Evolutionary conservation across 139 green algal species (phyloP), one percentile per base, ranked within the genome.

Genomic region (Chlamydomonas sphaeroides): DNA sequence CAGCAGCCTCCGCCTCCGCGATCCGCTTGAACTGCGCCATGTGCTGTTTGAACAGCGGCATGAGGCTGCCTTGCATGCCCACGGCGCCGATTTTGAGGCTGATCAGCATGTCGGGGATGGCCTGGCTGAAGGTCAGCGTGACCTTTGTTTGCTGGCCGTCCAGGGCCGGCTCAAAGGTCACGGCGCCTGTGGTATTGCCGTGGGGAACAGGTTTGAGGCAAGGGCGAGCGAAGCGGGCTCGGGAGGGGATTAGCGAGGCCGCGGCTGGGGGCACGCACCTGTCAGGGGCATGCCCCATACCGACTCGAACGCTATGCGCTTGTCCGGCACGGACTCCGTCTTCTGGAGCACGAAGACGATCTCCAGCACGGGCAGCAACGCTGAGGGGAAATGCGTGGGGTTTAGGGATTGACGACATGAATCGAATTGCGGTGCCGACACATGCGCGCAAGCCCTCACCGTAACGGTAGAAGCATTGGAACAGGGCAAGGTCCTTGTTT

Each of bases 391-490:
- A n/a, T n/a, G n/a, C n/a, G n/a, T n/a, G n/a, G n/a, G n/a, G n/a
- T n/a, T n/a, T n/a, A n/a, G n/a, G n/a, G n/a, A n/a, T n/a, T n/a
- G n/a, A n/a, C n/a, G n/a, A n/a, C n/a, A n/a, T n/a, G n/a, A n/a
- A n/a, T n/a, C n/a, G n/a, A n/a, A n/a, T n/a, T n/a, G n/a, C n/a
- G n/a, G n/a, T 53, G 11, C 11, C 45, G 45, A 53, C 45, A 14
- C 45, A 53, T 53, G 45, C 45, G 45, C 45, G 45, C 45, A 14
- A 14, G 11, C 11, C 45, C 45, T 14, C 69, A 94, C 91, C 79
- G 73, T 76, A 91, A 42, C 91, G 79, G 42, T 94, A 94, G 78
- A 90, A 94, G 79, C 89, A 93, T 56, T 93, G 87, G n/a, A 94
- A 88, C 1, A 93, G 51, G 11, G 87, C 91, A 68, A 91, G 81